These are phyloP conservation scores for Apiotrichum siamense DNA, from an alignment of 1,284 basidiomycete species.

Conservation along the genomic window DNA sequence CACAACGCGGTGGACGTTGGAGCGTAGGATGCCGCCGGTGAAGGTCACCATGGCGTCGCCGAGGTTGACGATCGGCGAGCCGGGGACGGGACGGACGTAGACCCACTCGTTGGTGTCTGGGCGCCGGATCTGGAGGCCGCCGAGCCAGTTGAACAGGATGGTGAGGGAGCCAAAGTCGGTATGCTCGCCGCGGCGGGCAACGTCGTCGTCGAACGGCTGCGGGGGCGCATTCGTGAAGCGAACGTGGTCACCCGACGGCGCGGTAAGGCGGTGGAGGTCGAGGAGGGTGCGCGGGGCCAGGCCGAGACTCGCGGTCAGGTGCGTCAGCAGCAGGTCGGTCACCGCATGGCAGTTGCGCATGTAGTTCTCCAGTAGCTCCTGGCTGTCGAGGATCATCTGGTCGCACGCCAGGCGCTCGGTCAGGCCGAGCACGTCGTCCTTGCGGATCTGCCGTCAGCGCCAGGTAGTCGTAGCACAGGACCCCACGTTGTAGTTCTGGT, in stretches of 20 bases:
- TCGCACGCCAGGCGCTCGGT: constrained; percentile 14
- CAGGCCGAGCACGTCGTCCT: constrained; percentile 25
- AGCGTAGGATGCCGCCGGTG: constrained; percentile 55
- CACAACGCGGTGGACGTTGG: constrained; percentile 30
- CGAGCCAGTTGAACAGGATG: constrained; percentile 54
- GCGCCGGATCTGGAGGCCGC: constrained; percentile 61
- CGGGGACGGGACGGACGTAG: constrained; percentile 59
- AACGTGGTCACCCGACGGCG: constrained; percentile 58
- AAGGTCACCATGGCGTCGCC: constrained; percentile 58
- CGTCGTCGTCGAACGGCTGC: constrained; percentile 13
- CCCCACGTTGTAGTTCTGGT: constrained; percentile 27
- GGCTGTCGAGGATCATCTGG: constrained; percentile 14
- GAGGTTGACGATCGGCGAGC: constrained; percentile 58
- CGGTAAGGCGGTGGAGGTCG: constrained; percentile 51
- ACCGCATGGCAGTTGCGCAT: constrained; percentile 41
- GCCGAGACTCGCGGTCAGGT: constrained; percentile 57
- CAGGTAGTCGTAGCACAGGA: not conserved
- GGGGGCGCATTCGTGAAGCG: constrained; percentile 54
- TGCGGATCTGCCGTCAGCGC: constrained; percentile 19
- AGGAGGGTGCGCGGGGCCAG: constrained; percentile 54
- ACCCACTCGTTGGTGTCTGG: constrained; percentile 62
- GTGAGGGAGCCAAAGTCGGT: constrained; percentile 30
- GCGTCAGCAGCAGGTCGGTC: constrained; percentile 54
- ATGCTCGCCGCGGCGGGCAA: constrained; percentile 21
- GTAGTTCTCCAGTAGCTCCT: constrained; percentile 16